phyloP scores from a whole-genome alignment of 345 rosid genomes.

The Isatis tinctoria region DNA sequence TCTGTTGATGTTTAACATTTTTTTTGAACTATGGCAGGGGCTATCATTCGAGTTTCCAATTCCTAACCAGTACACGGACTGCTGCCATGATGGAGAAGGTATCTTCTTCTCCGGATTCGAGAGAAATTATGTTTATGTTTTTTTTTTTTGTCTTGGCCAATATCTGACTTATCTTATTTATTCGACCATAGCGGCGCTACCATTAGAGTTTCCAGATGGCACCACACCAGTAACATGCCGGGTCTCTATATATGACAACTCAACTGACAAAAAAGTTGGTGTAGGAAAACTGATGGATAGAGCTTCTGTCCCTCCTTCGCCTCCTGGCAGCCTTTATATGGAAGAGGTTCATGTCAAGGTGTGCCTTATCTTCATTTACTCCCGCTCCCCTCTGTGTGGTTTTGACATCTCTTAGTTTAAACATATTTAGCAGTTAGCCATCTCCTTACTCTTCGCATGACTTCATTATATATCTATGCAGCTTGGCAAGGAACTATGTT shows the following conservation, averaged over 20 bases:
- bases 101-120: constrained; percentile 1
- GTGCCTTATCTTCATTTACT: constrained; percentile 21
- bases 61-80: constrained; percentile 82
- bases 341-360: constrained; percentile 95
- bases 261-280: constrained; percentile 83
- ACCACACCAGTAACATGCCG: constrained; percentile 98
- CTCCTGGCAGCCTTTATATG: constrained; percentile 83
- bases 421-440: not conserved
- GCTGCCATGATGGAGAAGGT: constrained; percentile 88
- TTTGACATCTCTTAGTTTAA: constrained; percentile 1
- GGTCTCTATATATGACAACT: constrained; percentile 78
- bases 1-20: not conserved
- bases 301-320: constrained; percentile 78
- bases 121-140: not conserved
- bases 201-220: constrained; percentile 97
- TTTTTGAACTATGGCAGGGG: constrained; percentile 48
- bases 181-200: constrained; percentile 66
- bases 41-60: constrained; percentile 96
- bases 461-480: constrained; percentile 19
- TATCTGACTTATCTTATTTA: constrained; percentile 10
- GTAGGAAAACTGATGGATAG: constrained; percentile 78
- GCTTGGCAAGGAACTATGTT: constrained; percentile 84
- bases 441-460: constrained; percentile 14
- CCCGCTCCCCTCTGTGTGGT: not conserved
- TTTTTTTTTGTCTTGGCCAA: not conserved